Evolutionary conservation across 306 rosid species (phyloP).

Genomic region (Sindora glabra): DNA sequence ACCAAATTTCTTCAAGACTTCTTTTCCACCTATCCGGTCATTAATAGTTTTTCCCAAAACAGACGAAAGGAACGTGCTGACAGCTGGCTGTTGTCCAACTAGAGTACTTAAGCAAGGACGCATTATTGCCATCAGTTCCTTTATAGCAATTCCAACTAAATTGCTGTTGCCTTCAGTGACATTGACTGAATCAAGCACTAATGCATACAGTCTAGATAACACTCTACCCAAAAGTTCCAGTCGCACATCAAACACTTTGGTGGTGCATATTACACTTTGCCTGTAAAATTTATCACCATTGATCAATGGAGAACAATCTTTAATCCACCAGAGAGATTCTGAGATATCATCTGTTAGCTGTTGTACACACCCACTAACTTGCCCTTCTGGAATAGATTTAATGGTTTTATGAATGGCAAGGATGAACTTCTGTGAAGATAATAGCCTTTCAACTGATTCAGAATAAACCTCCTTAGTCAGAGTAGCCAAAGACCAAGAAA

Average conservation of each 20-base stretch:
- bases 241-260: constrained; percentile 29
- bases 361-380: constrained; percentile 56
- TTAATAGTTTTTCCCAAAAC: constrained; percentile 33
- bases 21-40: constrained; percentile 26
- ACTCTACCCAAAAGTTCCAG: constrained; percentile 72
- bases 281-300: constrained; percentile 23
- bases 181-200: constrained; percentile 59
- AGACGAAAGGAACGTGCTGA: constrained; percentile 45
- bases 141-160: constrained; percentile 53
- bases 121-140: constrained; percentile 41
- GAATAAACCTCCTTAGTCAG: constrained; percentile 37
- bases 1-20: constrained; percentile 37
- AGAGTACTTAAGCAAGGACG: constrained; percentile 62
- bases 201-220: constrained; percentile 62
- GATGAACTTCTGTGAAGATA: constrained; percentile 51
- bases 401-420: constrained; percentile 45
- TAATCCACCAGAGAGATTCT: constrained; percentile 66
- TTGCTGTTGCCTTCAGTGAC: constrained; percentile 64
- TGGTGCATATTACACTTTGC: neutral
- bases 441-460: constrained; percentile 58
- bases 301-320: constrained; percentile 21
- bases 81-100: constrained; percentile 41
- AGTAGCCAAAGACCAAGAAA: constrained; percentile 37
- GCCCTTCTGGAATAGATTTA: constrained; percentile 80
- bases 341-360: constrained; percentile 56